Evolutionary conservation across 2,329 filamentous ascomycete genomes (phyloP), one percentile per base, ranked within the genome.

Genomic region (Pseudogymnoascus sp.): DNA sequence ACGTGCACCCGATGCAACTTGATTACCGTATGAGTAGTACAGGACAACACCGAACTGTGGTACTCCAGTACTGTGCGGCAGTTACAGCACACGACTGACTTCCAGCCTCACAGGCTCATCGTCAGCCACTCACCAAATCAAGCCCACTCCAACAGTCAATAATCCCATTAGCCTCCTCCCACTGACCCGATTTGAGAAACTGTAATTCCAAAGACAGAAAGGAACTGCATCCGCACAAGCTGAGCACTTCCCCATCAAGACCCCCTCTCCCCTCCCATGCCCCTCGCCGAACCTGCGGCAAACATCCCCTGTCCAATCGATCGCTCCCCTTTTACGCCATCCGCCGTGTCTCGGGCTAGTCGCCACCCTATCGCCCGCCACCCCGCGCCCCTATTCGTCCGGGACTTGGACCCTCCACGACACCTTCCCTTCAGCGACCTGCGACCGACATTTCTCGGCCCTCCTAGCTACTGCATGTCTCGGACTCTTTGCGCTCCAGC

Each of bases 221-320:
- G 46, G 46, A 53, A 24, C 46, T 53, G 46, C 46, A 31, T 7
- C 46, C 24, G 46, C 14, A 16, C 46, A 53, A 43, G 46, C 46
- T 53, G 46, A 53, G n/a, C 46, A 3, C 46, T 53, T 53, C 46
- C 46, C 46, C 46, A 53, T 53, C 24, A 53, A 53, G 46, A 53
- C 26, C 26, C 46, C 46, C 46, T 53, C 46, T 46, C 43, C 40
- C 43, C 24, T 53, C 46, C 24, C 46, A 53, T n/a, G 46, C 46
- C 46, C 24, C 46, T 31, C 46, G 22, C 10, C 24, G 43, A 26
- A 43, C 16, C 5, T 50, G 43, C 43, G 22, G 43, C 43, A 50
- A 50, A 50, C 43, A 28, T 53, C 46, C 46, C 46, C 46, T 53
- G 46, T 24, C 46, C 46, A 53, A 53, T 53, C 46, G 46, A 53